Conservation (phyloP, 2,329 filamentous ascomycete genomes). For the Cladobotryum protrusum region DNA sequence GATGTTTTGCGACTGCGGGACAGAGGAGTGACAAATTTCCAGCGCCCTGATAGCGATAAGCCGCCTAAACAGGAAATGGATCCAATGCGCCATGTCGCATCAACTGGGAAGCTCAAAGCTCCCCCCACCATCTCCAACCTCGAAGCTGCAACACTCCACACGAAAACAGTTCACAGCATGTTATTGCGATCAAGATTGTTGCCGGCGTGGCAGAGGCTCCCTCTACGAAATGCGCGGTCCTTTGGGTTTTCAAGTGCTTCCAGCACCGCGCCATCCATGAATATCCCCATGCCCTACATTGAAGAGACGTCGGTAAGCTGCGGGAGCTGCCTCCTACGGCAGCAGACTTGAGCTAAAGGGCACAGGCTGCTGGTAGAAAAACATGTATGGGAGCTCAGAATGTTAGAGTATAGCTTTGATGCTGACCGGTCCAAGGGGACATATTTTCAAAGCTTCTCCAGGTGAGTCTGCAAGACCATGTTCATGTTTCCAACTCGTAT, state of each 20-base stretch:
- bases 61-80: not conserved
- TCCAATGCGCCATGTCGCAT: not conserved
- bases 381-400: slow-evolving; percentile 51
- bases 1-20: not conserved
- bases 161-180: slow-evolving; percentile 15
- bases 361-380: slow-evolving; percentile 67
- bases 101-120: slow-evolving; percentile 1
- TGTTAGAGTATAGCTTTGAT: not conserved
- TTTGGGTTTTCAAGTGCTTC: slow-evolving; percentile 38
- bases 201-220: slow-evolving; percentile 29
- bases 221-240: slow-evolving; percentile 30
- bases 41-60: slow-evolving; percentile 10
- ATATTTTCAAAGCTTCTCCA: slow-evolving; percentile 77
- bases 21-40: slow-evolving; percentile 2
- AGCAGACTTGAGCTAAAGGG: slow-evolving; percentile 20
- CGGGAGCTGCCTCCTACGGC: not conserved
- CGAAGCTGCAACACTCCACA: slow-evolving; percentile 9
- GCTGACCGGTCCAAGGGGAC: slow-evolving; percentile 51
- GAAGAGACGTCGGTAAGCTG: slow-evolving; percentile 36
- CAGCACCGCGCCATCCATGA: slow-evolving; percentile 23
- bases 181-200: slow-evolving; percentile 24
- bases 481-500: not conserved
- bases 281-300: slow-evolving; percentile 55
- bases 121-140: slow-evolving; percentile 4
- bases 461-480: slow-evolving; percentile 35